Base-by-base conservation (phyloP, 257 asterid species). In the Salvia rosmarinus region DNA sequence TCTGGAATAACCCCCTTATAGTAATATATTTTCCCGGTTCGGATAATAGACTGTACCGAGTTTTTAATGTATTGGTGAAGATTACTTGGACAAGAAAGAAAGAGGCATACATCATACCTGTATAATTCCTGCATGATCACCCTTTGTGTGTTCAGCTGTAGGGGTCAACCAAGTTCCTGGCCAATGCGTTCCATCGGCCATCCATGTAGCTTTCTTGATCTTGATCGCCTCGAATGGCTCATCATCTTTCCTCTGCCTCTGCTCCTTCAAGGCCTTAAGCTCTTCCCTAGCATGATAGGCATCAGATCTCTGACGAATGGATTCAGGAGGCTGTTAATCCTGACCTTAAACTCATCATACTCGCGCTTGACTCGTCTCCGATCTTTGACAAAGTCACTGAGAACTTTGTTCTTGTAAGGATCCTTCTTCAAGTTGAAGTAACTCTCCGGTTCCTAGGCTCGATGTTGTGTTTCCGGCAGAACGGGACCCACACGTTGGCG, bases 171-270 rank as follows among this genome's bases (percentile, higher is more conserved):
- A 86, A 13, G 89, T 80, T 5, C 92, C 92, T 0, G 92, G 92
- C 90, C 92, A 87, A 21, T 87, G 92, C 2, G 90, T 84, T n/a
- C 92, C 92, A 19, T 87, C 92, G 0, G 92, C 92, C 92, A 87
- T 87, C 92, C 92, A 87, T 0, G 92, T 87, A 32, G 90, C 83
- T 79, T 85, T 87, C 3, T 51, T 81, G 68, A 83, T 79, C 75
- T 85, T 85, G 54, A 85, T 77, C 0, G 82, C 77, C 70, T 85
- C 93, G 11, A 81, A 8, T 14, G 82, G 69, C 46, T 82, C 89
- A 0, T 88, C 91, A n/a, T 83, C 88, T 71, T 78, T 83, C 74
- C 71, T 80, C 82, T 81, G 69, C 81, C n/a, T 83, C 86, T 1
- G 58, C 68, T 86, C 88, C 62, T 86, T 78, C 82, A 70, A 71